Conservation (phyloP, 1,284 basidiomycete genomes). For the Neolentinus lepideus region DNA sequence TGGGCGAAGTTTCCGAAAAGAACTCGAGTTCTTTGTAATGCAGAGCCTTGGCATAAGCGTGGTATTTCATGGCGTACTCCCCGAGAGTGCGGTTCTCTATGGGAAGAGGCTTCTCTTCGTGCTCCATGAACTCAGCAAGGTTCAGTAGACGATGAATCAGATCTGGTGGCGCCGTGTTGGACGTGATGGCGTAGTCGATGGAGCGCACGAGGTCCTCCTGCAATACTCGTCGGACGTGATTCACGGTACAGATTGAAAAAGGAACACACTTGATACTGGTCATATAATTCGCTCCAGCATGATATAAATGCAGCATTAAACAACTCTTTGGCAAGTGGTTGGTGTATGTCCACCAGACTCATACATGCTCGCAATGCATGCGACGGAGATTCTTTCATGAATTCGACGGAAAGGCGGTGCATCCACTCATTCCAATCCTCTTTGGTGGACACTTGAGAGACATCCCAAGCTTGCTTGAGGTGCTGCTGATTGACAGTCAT, state of each 20-base stretch:
- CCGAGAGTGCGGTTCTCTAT: slow-evolving; percentile 93
- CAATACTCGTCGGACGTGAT: slow-evolving; percentile 7
- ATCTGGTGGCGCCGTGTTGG: slow-evolving; percentile 75
- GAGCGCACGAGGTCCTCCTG: slow-evolving; percentile 92
- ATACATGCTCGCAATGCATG: slow-evolving; percentile 96
- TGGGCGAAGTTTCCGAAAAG: slow-evolving; percentile 83
- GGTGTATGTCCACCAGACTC: slow-evolving; percentile 88
- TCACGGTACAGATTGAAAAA: neutral
- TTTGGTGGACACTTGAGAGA: slow-evolving; percentile 68
- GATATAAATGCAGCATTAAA: slow-evolving; percentile 99
- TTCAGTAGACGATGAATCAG: slow-evolving; percentile 93
- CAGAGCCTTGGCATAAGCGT: slow-evolving; percentile 95
- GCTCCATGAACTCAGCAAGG: slow-evolving; percentile 99
- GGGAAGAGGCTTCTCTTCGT: slow-evolving; percentile 94
- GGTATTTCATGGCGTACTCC: slow-evolving; percentile 90
- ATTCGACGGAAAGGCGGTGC: slow-evolving; percentile 88
- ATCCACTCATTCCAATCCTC: slow-evolving; percentile 99
- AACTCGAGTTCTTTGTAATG: slow-evolving; percentile 99
- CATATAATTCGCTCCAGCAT: slow-evolving; percentile 96
- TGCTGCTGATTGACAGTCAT: slow-evolving; percentile 97
- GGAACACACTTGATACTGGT: slow-evolving; percentile 78
- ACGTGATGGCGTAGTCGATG: slow-evolving; percentile 87
- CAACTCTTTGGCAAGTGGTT: slow-evolving; percentile 87
- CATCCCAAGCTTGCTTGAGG: slow-evolving; percentile 96
- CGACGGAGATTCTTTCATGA: slow-evolving; percentile 98